Percentiles rank a stretch among this genome's conserved stretches.
phyloP scores from a whole-genome alignment of 164 flowering plant species.

The Chimonanthus salicifolius region DNA sequence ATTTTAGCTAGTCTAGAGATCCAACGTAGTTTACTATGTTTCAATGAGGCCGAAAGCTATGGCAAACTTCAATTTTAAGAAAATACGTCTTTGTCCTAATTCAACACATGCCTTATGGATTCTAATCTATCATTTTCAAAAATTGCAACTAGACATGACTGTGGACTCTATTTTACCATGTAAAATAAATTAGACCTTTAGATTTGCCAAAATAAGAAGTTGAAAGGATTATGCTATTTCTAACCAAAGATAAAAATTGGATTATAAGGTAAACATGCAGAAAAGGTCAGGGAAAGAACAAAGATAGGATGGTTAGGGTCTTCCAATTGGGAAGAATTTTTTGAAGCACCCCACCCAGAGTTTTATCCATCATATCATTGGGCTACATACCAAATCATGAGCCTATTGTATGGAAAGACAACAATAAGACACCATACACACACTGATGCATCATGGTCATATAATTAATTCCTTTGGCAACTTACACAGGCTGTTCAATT shows the following conservation, averaged over 20 bases:
- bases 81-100: too few relatives aligned
- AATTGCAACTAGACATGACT: neutral
- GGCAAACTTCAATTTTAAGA: too few relatives aligned
- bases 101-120: neutral
- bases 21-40: too few relatives aligned
- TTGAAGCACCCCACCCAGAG: neutral
- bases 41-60: too few relatives aligned
- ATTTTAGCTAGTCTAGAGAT: too few relatives aligned
- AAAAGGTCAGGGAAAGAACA: neutral
- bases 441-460: neutral
- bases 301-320: neutral
- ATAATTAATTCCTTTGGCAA: neutral
- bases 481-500: neutral
- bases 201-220: neutral
- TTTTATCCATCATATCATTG: neutral
- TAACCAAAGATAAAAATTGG: too few relatives aligned
- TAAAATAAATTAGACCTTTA: too few relatives aligned
- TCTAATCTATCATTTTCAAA: neutral
- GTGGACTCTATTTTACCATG: neutral
- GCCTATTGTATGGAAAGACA: neutral
- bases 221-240: neutral
- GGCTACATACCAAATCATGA: neutral
- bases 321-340: neutral
- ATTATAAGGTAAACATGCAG: neutral
- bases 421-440: neutral